A percentile compares a stretch with the other conserved stretches of the same genome.
These are phyloP conservation scores for Grosmannia penicillata DNA, from an alignment of 2,329 filamentous ascomycete species.

Conservation along the genomic window DNA sequence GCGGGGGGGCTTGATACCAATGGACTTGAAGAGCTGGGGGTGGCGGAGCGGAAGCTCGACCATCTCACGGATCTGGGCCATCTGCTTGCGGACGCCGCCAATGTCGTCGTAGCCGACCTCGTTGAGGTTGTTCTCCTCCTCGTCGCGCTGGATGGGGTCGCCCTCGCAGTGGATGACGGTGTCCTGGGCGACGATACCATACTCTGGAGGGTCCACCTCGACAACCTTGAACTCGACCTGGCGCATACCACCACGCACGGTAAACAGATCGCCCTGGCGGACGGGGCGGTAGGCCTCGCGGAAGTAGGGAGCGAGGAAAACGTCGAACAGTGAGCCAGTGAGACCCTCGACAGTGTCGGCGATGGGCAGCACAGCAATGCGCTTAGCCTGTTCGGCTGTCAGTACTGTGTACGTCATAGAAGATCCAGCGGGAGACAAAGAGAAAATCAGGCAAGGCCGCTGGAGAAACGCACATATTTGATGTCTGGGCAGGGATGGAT, in stretches of 20 bases:
- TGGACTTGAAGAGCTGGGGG: constrained; percentile 98
- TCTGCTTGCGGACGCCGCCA: constrained; percentile 97
- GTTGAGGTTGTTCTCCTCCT: constrained; percentile 98
- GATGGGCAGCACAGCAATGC: constrained; percentile 94
- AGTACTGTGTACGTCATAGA: constrained; percentile 12
- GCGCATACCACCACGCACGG: constrained; percentile 92
- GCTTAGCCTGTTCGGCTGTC: constrained; percentile 59
- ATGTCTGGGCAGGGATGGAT: constrained; percentile 97
- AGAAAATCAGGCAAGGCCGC: neutral
- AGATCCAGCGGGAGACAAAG: neutral
- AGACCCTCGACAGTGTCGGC: constrained; percentile 96
- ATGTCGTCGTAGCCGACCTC: constrained; percentile 99
- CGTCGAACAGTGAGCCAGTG: constrained; percentile 94
- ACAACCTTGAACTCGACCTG: constrained; percentile 99
- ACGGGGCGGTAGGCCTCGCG: constrained; percentile 96
- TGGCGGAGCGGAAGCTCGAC: constrained; percentile 94
- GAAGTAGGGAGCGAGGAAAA: constrained; percentile 99
- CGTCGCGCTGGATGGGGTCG: constrained; percentile 88
- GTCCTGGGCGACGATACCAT: constrained; percentile 96
- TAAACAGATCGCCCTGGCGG: constrained; percentile 94
- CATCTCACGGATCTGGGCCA: constrained; percentile 98
- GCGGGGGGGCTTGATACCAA: constrained; percentile 97
- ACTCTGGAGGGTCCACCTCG: constrained; percentile 95
- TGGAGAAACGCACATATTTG: constrained; percentile 65
- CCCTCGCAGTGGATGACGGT: constrained; percentile 99